A percentile compares a stretch with the other conserved stretches of the same genome.
phyloP scores from a whole-genome alignment of 805 yeast genomes.

The Saccharomycopsis oosterbeekiorum region DNA sequence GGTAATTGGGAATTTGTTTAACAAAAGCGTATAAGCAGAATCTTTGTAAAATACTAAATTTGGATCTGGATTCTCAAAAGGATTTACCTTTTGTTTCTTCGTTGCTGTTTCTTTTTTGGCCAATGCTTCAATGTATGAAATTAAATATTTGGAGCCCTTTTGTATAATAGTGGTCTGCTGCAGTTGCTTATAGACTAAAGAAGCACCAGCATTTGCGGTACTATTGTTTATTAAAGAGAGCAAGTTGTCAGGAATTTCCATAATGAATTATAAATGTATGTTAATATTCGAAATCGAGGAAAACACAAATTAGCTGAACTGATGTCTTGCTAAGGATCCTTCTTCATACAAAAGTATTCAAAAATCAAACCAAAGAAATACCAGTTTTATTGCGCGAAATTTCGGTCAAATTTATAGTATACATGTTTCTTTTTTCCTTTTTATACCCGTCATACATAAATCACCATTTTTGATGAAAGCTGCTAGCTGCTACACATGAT shows the following conservation, averaged over 20 bases:
- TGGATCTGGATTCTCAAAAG: conserved; percentile 75
- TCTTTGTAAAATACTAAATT: conserved; percentile 51
- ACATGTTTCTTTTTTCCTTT: no score
- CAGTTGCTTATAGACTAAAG: conserved; percentile 10
- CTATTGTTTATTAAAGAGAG: conserved; percentile 5
- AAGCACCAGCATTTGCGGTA: conserved; percentile 3
- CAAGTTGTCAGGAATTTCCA: conserved; percentile 12
- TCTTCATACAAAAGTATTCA: no score
- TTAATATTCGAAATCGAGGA: neutral
- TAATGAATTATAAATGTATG: neutral
- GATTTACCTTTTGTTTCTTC: conserved; percentile 39
- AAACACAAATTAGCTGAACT: no score
- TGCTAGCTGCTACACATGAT: no score
- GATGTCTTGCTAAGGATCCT: no score
- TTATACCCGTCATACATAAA: neutral
- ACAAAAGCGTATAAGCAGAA: conserved; percentile 47
- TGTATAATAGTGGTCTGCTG: conserved; percentile 5
- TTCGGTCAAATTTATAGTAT: no score
- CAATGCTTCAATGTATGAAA: conserved; percentile 23
- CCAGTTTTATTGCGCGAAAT: no score
- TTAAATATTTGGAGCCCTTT: conserved; percentile 6
- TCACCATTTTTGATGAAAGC: no score
- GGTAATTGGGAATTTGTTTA: conserved; percentile 82
- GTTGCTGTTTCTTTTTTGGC: conserved; percentile 28
- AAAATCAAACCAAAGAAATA: no score